Evolutionary conservation across 257 asterid genomes (phyloP), one percentile per base, ranked within the genome.

Genomic region (Gentiana straminea): DNA sequence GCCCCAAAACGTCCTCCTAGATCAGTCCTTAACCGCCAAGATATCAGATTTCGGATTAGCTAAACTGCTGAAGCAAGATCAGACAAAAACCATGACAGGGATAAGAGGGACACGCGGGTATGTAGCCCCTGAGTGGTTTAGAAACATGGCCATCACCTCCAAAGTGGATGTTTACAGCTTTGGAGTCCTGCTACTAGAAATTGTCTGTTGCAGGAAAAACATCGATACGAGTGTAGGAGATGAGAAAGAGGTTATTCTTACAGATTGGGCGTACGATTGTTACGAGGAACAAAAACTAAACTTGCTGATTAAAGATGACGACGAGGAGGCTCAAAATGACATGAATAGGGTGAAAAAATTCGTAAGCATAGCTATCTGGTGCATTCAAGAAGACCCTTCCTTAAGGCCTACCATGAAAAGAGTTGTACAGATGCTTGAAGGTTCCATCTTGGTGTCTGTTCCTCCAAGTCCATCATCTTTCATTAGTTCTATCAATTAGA

Each of bases 31-130:
- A 57, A 63, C 54, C 47, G 81, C 87, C 33, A 83, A 83, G 60
- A 78, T 83, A 8, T 80, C 87, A 0, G 92, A 83, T 67, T 83
- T 80, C 39, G 87, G 85, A 54, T 65, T 80, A 45, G 87, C 93
- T 2, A 77, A 73, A 57, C 77, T 83, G 64, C 55, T 70, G 5
- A 81, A 71, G 63, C 66, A 77, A 61, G 93, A 73, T 24, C 77
- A 77, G 15, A 64, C 70, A 0, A 77, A 81, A 33, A 69, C 83
- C 0, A 69, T 67, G 58, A 75, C 85, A 0, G 63, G 75, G 47
- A 64, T 80, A 33, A 76, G 81, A 0, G 92, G 92, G 58, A 83
- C 92, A 1, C 77, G 73, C 58, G 85, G 92, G 4, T 83, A 83
- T 51, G 70, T 80, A 74, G 92, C 88, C 3, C 92, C 92, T 0